Percentiles rank a stretch among this genome's conserved stretches.
Evolutionary conservation across 1,284 basidiomycete genomes (phyloP).

Genomic region (Melampsora americana): DNA sequence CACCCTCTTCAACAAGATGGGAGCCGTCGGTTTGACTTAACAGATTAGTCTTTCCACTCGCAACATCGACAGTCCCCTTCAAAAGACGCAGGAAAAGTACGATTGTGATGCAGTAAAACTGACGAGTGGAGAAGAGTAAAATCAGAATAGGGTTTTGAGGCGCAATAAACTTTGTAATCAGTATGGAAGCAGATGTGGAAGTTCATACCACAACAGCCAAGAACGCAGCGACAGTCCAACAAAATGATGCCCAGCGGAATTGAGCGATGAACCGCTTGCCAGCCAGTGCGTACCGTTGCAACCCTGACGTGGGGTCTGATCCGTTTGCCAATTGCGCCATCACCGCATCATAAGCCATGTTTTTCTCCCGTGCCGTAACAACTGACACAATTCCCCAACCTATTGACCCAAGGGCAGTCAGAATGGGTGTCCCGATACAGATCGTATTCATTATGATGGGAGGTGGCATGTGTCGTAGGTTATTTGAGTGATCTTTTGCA

Average conservation of each 20-base stretch:
- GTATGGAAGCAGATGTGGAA: neutral
- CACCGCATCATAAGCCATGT: neutral
- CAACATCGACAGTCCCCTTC: neutral
- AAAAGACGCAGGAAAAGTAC: neutral
- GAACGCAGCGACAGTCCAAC: neutral
- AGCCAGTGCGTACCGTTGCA: neutral
- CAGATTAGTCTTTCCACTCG: neutral
- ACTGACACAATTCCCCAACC: neutral
- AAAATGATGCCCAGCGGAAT: neutral
- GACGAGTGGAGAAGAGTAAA: neutral
- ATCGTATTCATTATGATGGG: neutral
- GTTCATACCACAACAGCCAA: neutral
- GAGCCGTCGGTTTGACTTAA: neutral
- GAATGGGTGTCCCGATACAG: neutral
- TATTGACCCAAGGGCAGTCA: neutral
- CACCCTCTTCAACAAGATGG: neutral
- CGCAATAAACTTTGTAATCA: neutral
- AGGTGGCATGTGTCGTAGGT: neutral
- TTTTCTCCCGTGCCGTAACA: neutral
- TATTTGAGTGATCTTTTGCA: neutral
- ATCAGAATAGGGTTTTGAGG: neutral
- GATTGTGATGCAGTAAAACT: neutral
- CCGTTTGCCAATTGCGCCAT: neutral
- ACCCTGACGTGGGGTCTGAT: neutral
- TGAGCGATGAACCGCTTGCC: neutral